A percentile compares a stretch with the other conserved stretches of the same genome.
Evolutionary conservation across 306 rosid species (phyloP).

Genomic region (Acacia melanoxylon): DNA sequence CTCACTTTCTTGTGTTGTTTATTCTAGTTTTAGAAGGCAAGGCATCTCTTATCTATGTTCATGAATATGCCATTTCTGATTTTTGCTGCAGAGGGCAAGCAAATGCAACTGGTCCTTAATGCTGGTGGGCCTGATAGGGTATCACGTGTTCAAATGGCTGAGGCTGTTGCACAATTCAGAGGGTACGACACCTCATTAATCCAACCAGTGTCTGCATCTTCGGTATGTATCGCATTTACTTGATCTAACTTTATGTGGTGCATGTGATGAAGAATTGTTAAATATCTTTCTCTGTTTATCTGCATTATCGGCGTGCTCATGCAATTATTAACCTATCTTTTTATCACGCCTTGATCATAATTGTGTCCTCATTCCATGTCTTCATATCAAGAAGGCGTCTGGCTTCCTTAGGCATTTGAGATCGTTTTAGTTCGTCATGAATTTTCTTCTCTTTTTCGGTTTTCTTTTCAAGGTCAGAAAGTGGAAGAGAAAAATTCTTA

Average conservation of each 20-base stretch:
- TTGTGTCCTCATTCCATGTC: constrained; percentile 12
- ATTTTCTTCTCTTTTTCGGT: constrained; percentile 16
- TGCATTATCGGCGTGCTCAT: background rate
- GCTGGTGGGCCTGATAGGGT: constrained; percentile 87
- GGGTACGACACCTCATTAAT: constrained; percentile 66
- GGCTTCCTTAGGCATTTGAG: constrained; percentile 17
- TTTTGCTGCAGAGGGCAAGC: constrained; percentile 56
- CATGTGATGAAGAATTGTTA: background rate
- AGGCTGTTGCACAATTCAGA: constrained; percentile 74
- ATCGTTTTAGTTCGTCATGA: background rate
- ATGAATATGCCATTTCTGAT: constrained; percentile 26
- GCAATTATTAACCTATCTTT: constrained; percentile 5
- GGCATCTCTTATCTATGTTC: constrained; percentile 24
- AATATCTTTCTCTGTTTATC: constrained; percentile 11
- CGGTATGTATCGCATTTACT: constrained; percentile 46
- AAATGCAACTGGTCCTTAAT: constrained; percentile 68
- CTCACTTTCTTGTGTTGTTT: constrained; percentile 22
- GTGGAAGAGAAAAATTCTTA: background rate
- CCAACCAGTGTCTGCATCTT: constrained; percentile 68
- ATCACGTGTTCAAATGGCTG: constrained; percentile 88
- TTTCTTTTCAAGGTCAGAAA: background rate
- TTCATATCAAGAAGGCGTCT: constrained; percentile 15
- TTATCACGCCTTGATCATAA: background rate
- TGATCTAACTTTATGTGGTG: constrained; percentile 14
- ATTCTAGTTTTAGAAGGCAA: constrained; percentile 10